Evolutionary conservation across 441 rosid species (phyloP).

Genomic region (Corymbia calophylla): DNA sequence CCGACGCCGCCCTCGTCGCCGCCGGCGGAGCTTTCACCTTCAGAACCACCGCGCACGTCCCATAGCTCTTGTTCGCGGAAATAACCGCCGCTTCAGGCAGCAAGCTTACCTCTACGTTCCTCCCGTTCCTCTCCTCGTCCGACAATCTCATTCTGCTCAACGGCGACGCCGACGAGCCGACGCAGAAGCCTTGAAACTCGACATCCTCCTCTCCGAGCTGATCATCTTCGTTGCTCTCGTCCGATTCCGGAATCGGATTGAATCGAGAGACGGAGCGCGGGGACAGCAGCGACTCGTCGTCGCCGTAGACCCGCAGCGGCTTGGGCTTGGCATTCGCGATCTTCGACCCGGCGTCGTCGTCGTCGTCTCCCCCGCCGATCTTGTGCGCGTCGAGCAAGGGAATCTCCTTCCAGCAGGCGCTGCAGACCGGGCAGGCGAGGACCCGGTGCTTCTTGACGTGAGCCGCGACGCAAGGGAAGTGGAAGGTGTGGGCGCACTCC

Average conservation of each 20-base stretch:
- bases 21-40: slow-evolving; percentile 55
- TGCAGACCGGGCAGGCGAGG: slow-evolving; percentile 64
- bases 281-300: slow-evolving; percentile 74
- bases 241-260: slow-evolving; percentile 69
- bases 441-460: slow-evolving; percentile 30
- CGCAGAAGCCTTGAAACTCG: slow-evolving; percentile 58
- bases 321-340: slow-evolving; percentile 20
- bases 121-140: slow-evolving; percentile 3
- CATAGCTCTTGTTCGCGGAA: slow-evolving; percentile 39
- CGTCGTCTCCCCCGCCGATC: neutral
- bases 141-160: neutral
- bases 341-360: slow-evolving; percentile 1
- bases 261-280: slow-evolving; percentile 50
- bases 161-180: neutral
- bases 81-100: slow-evolving; percentile 66
- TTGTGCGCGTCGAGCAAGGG: slow-evolving; percentile 29
- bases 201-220: slow-evolving; percentile 19
- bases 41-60: slow-evolving; percentile 48
- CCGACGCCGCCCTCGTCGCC: slow-evolving; percentile 10
- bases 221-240: slow-evolving; percentile 34
- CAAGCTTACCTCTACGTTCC: slow-evolving; percentile 32
- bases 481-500: slow-evolving; percentile 75
- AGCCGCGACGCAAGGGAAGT: slow-evolving; percentile 65
- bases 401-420: slow-evolving; percentile 51
- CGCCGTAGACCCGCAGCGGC: slow-evolving; percentile 54